Conservation (phyloP, 176 grass and related monocot genomes). For the Saccharum spontaneum region DNA sequence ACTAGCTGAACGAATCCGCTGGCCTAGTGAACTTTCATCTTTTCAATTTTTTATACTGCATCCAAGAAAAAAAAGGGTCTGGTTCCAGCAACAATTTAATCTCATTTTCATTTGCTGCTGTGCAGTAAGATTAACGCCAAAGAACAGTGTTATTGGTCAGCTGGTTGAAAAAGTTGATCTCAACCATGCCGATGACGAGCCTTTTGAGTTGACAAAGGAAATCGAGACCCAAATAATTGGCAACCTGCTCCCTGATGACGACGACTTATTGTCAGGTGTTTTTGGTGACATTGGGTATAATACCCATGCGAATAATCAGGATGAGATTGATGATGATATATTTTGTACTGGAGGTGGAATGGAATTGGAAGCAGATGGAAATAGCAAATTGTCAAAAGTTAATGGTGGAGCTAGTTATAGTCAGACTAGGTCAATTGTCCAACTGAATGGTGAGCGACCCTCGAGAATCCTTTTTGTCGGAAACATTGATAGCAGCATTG, state of each 20-base stretch:
- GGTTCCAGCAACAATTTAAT: neutral
- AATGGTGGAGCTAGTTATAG: conserved; percentile 31
- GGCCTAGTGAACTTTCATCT: neutral
- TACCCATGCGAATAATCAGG: conserved; percentile 45
- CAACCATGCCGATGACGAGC: conserved; percentile 61
- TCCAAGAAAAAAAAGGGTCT: conserved; percentile 1
- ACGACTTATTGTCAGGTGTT: conserved; percentile 83
- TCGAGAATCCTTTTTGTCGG: conserved; percentile 83
- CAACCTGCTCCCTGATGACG: conserved; percentile 85
- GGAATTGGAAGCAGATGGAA: conserved; percentile 80
- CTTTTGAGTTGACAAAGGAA: conserved; percentile 80
- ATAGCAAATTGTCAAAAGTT: conserved; percentile 45
- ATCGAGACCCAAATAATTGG: conserved; percentile 83
- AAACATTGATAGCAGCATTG: conserved; percentile 81
- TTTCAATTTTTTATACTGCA: conserved; percentile 19
- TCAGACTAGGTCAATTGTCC: conserved; percentile 40
- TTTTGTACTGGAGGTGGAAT: conserved; percentile 84
- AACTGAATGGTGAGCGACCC: conserved; percentile 52
- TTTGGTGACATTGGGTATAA: conserved; percentile 53
- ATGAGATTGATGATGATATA: conserved; percentile 95
- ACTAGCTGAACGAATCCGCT: neutral
- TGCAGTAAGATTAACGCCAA: conserved; percentile 70
- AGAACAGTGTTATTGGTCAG: conserved; percentile 29
- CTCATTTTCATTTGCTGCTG: conserved; percentile 28
- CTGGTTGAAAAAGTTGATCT: conserved; percentile 39